Conservation (phyloP, 495 filamentous ascomycete species). For the Tuber umbilicatum region DNA sequence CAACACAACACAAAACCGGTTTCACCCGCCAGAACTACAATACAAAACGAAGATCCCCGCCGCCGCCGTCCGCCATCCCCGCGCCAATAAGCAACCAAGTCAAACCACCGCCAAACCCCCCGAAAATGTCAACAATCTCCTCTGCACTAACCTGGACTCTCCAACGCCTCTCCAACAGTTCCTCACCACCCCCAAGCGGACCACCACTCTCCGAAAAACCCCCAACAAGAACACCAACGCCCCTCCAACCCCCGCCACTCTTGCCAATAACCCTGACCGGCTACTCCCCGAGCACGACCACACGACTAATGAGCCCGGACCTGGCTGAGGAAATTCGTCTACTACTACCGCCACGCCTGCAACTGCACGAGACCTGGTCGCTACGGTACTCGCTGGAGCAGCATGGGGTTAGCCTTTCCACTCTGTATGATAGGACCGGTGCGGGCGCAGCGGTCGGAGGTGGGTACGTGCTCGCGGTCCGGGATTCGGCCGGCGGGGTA, state of each 20-base stretch:
- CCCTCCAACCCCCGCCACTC: slow-evolving; percentile 28
- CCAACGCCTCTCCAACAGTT: slow-evolving; percentile 34
- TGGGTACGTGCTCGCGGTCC: slow-evolving; percentile 79
- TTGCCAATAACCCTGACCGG: slow-evolving; percentile 26
- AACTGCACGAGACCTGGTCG: slow-evolving; percentile 79
- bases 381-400: slow-evolving; percentile 87
- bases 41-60: not conserved
- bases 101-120: slow-evolving; percentile 12
- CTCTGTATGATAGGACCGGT: slow-evolving; percentile 73
- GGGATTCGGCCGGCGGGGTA: slow-evolving; percentile 66
- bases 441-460: slow-evolving; percentile 48
- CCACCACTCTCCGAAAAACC: slow-evolving; percentile 21
- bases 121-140: slow-evolving; percentile 22
- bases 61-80: not conserved
- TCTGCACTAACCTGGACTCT: slow-evolving; percentile 38
- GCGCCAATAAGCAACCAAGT: not conserved
- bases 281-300: slow-evolving; percentile 28
- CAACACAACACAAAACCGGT: not conserved
- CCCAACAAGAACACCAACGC: slow-evolving; percentile 8
- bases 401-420: slow-evolving; percentile 78
- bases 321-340: slow-evolving; percentile 92
- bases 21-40: not conserved
- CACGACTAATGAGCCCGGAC: slow-evolving; percentile 56
- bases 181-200: not conserved
- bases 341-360: slow-evolving; percentile 74